Conservation (phyloP, 2,329 filamentous ascomycete species). For the Fusarium lyarnte region DNA sequence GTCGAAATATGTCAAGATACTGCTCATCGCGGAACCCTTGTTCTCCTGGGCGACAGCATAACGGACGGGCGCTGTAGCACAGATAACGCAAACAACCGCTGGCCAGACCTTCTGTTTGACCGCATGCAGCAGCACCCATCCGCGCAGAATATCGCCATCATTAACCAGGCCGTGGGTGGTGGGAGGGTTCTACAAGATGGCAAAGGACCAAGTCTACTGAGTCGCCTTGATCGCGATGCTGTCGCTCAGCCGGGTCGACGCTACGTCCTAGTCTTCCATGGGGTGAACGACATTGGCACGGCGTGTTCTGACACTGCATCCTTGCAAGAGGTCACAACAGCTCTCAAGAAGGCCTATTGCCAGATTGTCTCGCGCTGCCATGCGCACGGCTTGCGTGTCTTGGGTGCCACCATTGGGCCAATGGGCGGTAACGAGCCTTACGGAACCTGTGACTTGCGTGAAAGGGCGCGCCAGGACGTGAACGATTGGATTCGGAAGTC, state of each 20-base stretch:
- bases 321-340: background rate
- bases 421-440: background rate
- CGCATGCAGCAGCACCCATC: background rate
- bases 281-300: background rate
- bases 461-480: background rate
- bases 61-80: background rate
- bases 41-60: background rate
- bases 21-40: background rate
- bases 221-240: background rate
- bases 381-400: background rate
- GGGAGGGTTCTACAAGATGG: background rate
- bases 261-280: background rate
- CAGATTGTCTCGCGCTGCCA: background rate
- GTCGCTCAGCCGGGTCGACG: background rate
- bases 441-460: background rate
- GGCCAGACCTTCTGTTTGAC: background rate
- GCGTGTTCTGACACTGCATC: background rate
- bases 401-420: background rate
- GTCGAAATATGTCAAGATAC: background rate
- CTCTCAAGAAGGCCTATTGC: background rate
- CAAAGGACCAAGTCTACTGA: background rate
- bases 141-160: background rate
- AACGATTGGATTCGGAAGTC: background rate
- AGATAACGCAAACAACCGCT: background rate
- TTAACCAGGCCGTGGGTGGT: background rate